Evolutionary conservation across 495 filamentous ascomycete species (phyloP).

Genomic region (Chaetomium tenue): DNA sequence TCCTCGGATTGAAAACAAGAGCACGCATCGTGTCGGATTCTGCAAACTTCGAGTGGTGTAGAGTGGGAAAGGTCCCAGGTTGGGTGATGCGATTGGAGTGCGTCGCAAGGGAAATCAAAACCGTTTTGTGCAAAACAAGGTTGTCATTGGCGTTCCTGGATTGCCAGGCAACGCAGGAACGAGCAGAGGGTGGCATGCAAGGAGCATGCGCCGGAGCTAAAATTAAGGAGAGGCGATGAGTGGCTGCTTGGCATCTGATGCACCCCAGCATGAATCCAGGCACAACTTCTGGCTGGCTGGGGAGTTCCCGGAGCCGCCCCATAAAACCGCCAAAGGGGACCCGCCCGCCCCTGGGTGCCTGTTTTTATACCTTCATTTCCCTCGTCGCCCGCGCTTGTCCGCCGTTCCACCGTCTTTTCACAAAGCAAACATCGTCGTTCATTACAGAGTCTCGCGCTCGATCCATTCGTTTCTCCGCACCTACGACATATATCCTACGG

Average conservation of each 20-base stretch:
- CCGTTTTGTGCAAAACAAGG: not conserved
- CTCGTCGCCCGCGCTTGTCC: constrained; percentile 16
- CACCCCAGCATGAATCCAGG: constrained; percentile 12
- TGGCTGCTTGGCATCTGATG: constrained; percentile 20
- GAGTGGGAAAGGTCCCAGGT: not conserved
- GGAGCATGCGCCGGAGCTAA: constrained; percentile 27
- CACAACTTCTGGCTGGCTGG: constrained; percentile 18
- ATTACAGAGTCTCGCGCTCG: constrained; percentile 36
- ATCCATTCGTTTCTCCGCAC: constrained; percentile 37
- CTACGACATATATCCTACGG: constrained; percentile 9
- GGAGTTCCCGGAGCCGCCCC: constrained; percentile 21
- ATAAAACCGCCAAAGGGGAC: constrained; percentile 12
- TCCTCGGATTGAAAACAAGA: not conserved
- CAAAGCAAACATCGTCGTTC: constrained; percentile 34
- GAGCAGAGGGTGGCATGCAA: constrained; percentile 22
- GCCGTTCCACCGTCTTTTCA: constrained; percentile 20
- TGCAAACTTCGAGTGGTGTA: not conserved
- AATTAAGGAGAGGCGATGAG: constrained; percentile 36
- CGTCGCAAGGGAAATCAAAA: not conserved
- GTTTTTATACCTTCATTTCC: constrained; percentile 27
- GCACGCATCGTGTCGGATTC: not conserved
- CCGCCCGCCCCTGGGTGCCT: constrained; percentile 18
- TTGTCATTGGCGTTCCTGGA: constrained; percentile 19
- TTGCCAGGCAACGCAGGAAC: constrained; percentile 26
- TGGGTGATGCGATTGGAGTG: not conserved